phyloP scores from a whole-genome alignment of 768 basidiomycete species.

The Psilocybe tampanensis region DNA sequence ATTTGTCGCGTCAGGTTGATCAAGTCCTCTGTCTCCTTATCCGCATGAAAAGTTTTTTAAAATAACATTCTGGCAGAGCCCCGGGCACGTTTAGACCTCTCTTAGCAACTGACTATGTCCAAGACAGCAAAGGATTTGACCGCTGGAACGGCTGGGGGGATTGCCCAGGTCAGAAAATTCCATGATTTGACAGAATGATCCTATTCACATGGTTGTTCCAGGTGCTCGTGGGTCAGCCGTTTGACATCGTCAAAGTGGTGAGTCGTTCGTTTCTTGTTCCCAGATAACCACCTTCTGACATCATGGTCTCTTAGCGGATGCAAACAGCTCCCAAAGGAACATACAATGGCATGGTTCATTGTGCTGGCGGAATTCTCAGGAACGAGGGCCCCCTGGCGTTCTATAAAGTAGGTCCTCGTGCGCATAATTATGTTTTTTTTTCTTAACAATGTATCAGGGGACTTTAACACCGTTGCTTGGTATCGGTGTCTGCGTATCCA shows the following conservation, averaged over 20 bases:
- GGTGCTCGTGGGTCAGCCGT: conserved; percentile 92
- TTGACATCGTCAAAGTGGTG: conserved; percentile 97
- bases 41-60: not conserved
- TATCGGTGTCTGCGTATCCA: conserved; percentile 93
- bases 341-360: conserved; percentile 85
- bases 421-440: not conserved
- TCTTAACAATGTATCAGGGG: conserved; percentile 54
- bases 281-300: not conserved
- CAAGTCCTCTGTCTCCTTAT: conserved; percentile 1
- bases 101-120: conserved; percentile 36
- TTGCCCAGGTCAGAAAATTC: conserved; percentile 65
- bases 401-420: conserved; percentile 70
- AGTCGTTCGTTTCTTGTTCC: conserved; percentile 32
- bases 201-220: conserved; percentile 30
- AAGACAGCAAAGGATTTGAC: conserved; percentile 86
- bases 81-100: conserved; percentile 7
- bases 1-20: conserved; percentile 25
- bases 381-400: conserved; percentile 93
- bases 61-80: conserved; percentile 8
- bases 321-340: conserved; percentile 93
- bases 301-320: conserved; percentile 65
- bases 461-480: conserved; percentile 89
- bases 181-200: conserved; percentile 6
- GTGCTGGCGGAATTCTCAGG: conserved; percentile 87
- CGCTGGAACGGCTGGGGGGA: conserved; percentile 90